These are phyloP conservation scores for Cercospora sesami DNA, from an alignment of 2,329 filamentous ascomycete genomes.

Conservation along the genomic window DNA sequence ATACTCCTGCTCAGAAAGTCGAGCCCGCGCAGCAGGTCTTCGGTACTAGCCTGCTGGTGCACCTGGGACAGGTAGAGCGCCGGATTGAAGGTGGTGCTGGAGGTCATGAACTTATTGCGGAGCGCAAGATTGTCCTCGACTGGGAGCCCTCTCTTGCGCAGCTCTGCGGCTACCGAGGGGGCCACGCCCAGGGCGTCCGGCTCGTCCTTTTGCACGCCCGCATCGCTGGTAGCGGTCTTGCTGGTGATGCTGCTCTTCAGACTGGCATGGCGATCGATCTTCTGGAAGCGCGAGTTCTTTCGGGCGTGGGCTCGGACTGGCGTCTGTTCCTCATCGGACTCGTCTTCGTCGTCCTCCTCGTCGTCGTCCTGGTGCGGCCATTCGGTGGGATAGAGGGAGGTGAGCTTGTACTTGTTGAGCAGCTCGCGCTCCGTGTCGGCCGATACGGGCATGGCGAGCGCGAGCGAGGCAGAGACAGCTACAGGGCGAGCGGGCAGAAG, in stretches of 20 bases:
- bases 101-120: slow-evolving; percentile 92
- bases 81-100: slow-evolving; percentile 92
- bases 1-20: slow-evolving; percentile 87
- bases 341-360: slow-evolving; percentile 46
- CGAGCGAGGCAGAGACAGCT: not conserved
- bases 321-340: slow-evolving; percentile 16
- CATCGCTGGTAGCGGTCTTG: slow-evolving; percentile 65
- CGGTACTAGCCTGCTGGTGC: slow-evolving; percentile 81
- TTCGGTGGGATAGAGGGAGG: slow-evolving; percentile 72
- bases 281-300: slow-evolving; percentile 63
- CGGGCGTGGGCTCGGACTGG: slow-evolving; percentile 32
- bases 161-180: slow-evolving; percentile 78
- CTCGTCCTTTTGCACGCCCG: slow-evolving; percentile 84
- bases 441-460: slow-evolving; percentile 47
- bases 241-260: slow-evolving; percentile 58
- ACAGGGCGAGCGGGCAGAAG: not conserved
- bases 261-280: slow-evolving; percentile 73
- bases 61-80: slow-evolving; percentile 88
- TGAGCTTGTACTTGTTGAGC: slow-evolving; percentile 85
- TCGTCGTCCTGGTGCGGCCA: slow-evolving; percentile 73
- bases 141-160: slow-evolving; percentile 73
- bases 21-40: slow-evolving; percentile 75
- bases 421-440: slow-evolving; percentile 74
- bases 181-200: slow-evolving; percentile 85
- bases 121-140: slow-evolving; percentile 71